Evolutionary conservation across 257 asterid species (phyloP).

Genomic region (Paraleonurus japonicus): DNA sequence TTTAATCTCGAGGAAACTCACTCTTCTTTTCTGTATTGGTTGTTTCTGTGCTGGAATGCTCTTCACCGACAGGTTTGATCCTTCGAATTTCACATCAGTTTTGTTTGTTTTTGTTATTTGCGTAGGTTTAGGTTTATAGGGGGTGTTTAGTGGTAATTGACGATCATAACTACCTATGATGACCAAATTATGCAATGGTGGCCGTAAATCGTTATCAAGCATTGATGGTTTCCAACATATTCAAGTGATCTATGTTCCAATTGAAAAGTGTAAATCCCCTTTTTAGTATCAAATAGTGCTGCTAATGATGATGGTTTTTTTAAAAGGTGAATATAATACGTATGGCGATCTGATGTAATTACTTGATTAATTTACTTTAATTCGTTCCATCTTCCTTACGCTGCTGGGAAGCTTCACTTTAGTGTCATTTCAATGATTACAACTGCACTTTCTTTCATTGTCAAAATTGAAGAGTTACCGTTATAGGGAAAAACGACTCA

Average conservation of each 20-base stretch:
- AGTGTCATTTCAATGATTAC: neutral
- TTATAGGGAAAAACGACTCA: neutral
- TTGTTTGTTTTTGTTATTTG: neutral
- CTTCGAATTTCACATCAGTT: slow-evolving; percentile 14
- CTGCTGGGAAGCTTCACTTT: slow-evolving; percentile 6
- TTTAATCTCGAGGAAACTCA: slow-evolving; percentile 54
- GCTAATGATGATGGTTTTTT: slow-evolving; percentile 24
- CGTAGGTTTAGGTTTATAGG: neutral
- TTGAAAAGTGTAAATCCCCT: slow-evolving; percentile 22
- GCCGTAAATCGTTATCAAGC: neutral
- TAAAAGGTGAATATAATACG: neutral
- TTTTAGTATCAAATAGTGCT: slow-evolving; percentile 25
- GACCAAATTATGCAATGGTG: slow-evolving; percentile 21
- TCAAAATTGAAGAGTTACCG: neutral
- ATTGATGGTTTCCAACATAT: slow-evolving; percentile 8
- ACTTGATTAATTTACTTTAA: neutral
- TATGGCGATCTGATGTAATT: neutral
- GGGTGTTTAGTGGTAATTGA: slow-evolving; percentile 16
- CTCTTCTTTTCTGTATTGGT: slow-evolving; percentile 70
- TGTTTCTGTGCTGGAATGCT: slow-evolving; percentile 95
- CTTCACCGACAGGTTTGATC: slow-evolving; percentile 83
- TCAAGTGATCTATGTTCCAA: slow-evolving; percentile 23
- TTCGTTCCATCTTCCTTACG: slow-evolving; percentile 15
- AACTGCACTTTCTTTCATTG: neutral
- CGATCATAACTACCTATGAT: slow-evolving; percentile 19